Percentiles rank a stretch among this genome's conserved stretches.
Evolutionary conservation across 2,329 filamentous ascomycete species (phyloP).

Genomic region (Teratosphaeria pseudoeucalypti): DNA sequence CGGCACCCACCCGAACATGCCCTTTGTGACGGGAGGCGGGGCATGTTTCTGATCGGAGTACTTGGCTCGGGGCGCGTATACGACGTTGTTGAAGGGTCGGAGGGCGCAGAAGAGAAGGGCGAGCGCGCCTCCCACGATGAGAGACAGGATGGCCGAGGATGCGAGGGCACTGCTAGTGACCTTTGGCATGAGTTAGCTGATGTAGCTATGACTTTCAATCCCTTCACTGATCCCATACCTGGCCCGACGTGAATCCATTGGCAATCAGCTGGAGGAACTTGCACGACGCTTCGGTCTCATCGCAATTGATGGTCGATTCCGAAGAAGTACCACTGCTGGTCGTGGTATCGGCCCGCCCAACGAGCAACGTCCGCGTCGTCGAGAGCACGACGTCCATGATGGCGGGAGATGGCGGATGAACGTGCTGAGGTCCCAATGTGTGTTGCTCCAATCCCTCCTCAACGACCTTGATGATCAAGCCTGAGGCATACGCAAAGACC

Average conservation of each 20-base stretch:
- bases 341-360: background rate
- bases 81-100: conserved; percentile 79
- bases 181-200: conserved; percentile 45
- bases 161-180: conserved; percentile 45
- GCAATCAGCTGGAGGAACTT: conserved; percentile 29
- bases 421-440: background rate
- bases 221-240: conserved; percentile 8
- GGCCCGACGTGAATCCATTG: conserved; percentile 1
- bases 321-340: background rate
- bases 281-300: conserved; percentile 11
- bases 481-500: background rate
- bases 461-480: background rate
- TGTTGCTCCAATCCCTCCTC: background rate
- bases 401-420: background rate
- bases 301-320: conserved; percentile 8
- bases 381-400: background rate
- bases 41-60: conserved; percentile 84
- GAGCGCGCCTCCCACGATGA: conserved; percentile 46
- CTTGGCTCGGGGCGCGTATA: conserved; percentile 90
- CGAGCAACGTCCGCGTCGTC: background rate
- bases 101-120: conserved; percentile 77
- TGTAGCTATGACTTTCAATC: background rate
- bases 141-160: conserved; percentile 64
- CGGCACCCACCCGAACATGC: conserved; percentile 76
- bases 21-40: conserved; percentile 75